Base-by-base conservation (phyloP, 306 rosid species). In the Trichosanthes truncata region DNA sequence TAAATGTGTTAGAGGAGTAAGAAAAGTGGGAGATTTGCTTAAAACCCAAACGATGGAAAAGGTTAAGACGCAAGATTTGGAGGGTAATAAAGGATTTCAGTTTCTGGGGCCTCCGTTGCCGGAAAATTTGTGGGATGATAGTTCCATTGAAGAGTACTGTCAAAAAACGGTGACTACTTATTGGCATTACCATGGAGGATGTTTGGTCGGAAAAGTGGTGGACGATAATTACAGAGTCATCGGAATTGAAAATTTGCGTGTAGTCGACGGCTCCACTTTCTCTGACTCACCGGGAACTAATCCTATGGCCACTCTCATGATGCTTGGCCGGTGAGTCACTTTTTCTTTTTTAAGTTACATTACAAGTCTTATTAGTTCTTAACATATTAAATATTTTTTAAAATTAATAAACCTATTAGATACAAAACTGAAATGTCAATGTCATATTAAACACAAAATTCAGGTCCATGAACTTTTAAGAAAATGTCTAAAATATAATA, bases 271-370 rank as follows among this genome's bases (percentile, higher is more conserved):
- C 45, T 63, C 71, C 43, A 63, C 71, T 7, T 63, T 63, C 13
- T 63, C 43, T 0, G 21, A 63, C 1, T 63, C 71, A 3, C 71
- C 71, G 7, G 71, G 71, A 63, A 63, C 71, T 3, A 63, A 76
- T 55, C 80, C 80, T 9, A 56, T 51, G 66, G 80, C 68, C 9
- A 76, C 80, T 3, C 5, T 76, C 35, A 9, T 56, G 68, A 76
- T 76, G 80, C 4, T 55, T 4, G 80, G 68, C n/a, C 80, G 80
- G 80, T 76, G 66, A 31, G 80, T 59, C 7, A 11, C 1, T 7
- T 20, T 53, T 1, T 48, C 9, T 11, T 13, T 3, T 45, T 45
- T 46, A 12, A n/a, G n/a, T n/a, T n/a, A n/a, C n/a, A n/a, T n/a
- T n/a, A n/a, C n/a, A n/a, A n/a, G n/a, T n/a, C n/a, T n/a, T n/a